These are phyloP conservation scores for Picea sitchensis DNA, from an alignment of 75 land plant genomes.

Conservation along the genomic window DNA sequence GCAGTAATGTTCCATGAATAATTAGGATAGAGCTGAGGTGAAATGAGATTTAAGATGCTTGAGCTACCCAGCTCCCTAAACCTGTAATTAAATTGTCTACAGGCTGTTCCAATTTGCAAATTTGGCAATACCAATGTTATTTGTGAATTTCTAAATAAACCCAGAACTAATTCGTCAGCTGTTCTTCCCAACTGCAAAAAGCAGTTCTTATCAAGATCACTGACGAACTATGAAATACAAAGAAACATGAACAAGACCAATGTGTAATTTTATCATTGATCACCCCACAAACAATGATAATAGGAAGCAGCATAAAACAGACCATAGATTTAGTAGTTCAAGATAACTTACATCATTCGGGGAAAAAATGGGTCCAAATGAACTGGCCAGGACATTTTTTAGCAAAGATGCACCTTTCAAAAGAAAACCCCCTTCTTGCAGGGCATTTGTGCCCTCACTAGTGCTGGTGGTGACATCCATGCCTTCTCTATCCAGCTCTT, in stretches of 20 bases:
- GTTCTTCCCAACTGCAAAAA: background rate
- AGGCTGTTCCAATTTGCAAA: too few species aligned
- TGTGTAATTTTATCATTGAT: background rate
- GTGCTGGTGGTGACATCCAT: background rate
- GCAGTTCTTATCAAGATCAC: background rate
- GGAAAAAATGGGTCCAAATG: slow-evolving; percentile 7
- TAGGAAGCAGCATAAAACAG: background rate
- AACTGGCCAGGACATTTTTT: slow-evolving; percentile 4
- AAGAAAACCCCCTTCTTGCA: slow-evolving; percentile 7
- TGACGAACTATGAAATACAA: background rate
- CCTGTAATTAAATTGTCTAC: too few species aligned
- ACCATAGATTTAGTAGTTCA: background rate
- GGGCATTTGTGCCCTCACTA: slow-evolving; percentile 3
- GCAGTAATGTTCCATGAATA: background rate
- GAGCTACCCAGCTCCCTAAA: too few species aligned
- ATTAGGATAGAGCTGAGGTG: background rate
- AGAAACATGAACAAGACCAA: background rate
- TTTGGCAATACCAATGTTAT: too few species aligned
- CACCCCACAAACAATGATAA: background rate
- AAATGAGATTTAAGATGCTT: too few species aligned
- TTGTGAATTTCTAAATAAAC: too few species aligned
- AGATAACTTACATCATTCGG: slow-evolving; percentile 1
- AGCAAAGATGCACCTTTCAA: background rate
- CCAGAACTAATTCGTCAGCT: too few species aligned
- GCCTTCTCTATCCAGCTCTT: background rate